A percentile compares a stretch with the other conserved stretches of the same genome.
These are phyloP conservation scores for Rhipidocladum racemiflorum DNA, from an alignment of 176 grass and related monocot genomes.

Conservation along the genomic window DNA sequence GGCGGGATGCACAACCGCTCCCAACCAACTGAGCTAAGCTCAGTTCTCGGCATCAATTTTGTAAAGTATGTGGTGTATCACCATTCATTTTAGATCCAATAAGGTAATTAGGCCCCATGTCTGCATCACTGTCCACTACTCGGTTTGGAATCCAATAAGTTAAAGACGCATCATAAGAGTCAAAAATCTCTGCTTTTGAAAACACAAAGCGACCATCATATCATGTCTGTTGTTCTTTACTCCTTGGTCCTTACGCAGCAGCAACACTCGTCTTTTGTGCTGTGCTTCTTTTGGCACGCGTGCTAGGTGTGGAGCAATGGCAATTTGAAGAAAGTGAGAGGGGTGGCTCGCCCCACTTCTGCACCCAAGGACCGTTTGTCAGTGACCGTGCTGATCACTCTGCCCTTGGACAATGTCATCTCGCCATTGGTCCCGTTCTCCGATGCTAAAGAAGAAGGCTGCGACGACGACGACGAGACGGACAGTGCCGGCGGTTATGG, in stretches of 20 bases:
- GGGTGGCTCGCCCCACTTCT: constrained; percentile 37
- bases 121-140: constrained; percentile 7
- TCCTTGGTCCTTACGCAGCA: constrained; percentile 25
- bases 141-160: background rate
- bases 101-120: constrained; percentile 12
- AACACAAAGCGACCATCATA: constrained; percentile 8
- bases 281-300: constrained; percentile 27
- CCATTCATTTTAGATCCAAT: constrained; percentile 14
- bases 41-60: too few relatives aligned
- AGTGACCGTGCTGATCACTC: constrained; percentile 57
- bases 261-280: background rate
- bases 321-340: constrained; percentile 64
- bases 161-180: background rate
- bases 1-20: too few relatives aligned
- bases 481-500: background rate
- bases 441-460: background rate
- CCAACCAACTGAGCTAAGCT: too few relatives aligned
- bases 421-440: constrained; percentile 41
- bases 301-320: constrained; percentile 81
- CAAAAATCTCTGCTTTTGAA: constrained; percentile 16
- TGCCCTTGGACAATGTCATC: constrained; percentile 50
- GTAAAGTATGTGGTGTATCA: constrained; percentile 20
- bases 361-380: constrained; percentile 30
- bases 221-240: background rate
- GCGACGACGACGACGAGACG: background rate